Evolutionary conservation across 1,139 yeast species (phyloP), one percentile per base, ranked within the genome.

Genomic region (Sugiyamaella sp.): DNA sequence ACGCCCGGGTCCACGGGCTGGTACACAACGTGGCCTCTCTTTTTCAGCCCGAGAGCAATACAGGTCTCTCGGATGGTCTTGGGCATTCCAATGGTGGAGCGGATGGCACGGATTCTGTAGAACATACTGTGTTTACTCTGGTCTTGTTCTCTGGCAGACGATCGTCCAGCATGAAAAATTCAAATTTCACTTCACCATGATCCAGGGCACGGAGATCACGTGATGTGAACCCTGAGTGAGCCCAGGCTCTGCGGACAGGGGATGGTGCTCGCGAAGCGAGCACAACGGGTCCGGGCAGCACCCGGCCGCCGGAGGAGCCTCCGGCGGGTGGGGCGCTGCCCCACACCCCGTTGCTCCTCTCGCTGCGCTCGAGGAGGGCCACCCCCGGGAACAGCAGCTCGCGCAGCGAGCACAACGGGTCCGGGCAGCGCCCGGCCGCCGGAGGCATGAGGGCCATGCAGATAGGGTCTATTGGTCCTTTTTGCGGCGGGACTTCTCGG

Each of bases 21-120:
- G 72, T 86, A 91, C 4, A 84, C 85, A 1, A 85, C 80, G 45
- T 85, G 84, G 54, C 90, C 87, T 64, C 95, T 82, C 66, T 80
- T 84, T 54, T 77, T 80, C 56, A 93, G 81, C 0, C 98, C 98
- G 58, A 93, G 76, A 2, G 89, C 80, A 56, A 77, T 73, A 46
- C 89, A 81, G 21, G 90, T 84, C 58, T 80, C 80, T 60, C 86
- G 81, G 53, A 80, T 79, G 37, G 78, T 73, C 54, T 84, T 81
- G 20, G 97, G 96, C 67, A 89, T 77, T 0, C 97, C 97, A 60
- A 93, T 90, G 19, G 88, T 79, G 2, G 97, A 89, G 66, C 95
- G 80, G 51, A 79, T 74, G 65, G 89, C 91, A 20, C 90, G 84
- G 58, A 91, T 82, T 72, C 86, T 84, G 74, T 78, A 82, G 67